Evolutionary conservation across 139 green algal species (phyloP).

Genomic region (Yamagishiella unicocca): DNA sequence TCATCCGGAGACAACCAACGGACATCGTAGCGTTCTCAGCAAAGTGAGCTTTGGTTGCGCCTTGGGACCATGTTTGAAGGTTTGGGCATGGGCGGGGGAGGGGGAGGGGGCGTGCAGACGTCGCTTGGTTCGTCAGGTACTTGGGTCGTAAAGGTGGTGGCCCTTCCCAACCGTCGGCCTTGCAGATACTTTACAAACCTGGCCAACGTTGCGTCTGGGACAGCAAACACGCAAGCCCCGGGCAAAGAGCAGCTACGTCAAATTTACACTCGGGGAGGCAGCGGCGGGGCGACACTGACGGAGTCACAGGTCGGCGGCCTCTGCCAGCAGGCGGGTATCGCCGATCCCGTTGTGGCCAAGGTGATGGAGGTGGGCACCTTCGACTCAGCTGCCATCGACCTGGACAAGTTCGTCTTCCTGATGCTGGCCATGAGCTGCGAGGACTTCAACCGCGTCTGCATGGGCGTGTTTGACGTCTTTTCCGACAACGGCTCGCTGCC

Average conservation of each 20-base stretch:
- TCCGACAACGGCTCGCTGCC: constrained; percentile 38
- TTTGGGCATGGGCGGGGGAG: too few relatives aligned
- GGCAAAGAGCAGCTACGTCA: constrained; percentile 57
- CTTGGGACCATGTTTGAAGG: too few relatives aligned
- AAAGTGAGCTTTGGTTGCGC: constrained; percentile 54
- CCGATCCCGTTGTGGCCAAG: constrained; percentile 52
- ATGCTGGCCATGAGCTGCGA: constrained; percentile 68
- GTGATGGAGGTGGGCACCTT: constrained; percentile 57
- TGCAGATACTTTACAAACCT: constrained; percentile 84
- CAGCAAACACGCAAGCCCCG: constrained; percentile 38
- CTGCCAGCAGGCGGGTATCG: constrained; percentile 55
- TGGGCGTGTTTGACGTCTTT: constrained; percentile 62
- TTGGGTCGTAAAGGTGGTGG: too few relatives aligned
- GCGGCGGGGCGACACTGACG: neutral
- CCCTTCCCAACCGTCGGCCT: neutral
- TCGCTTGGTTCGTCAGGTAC: too few relatives aligned
- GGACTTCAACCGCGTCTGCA: constrained; percentile 53
- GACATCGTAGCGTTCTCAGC: constrained; percentile 81
- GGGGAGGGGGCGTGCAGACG: too few relatives aligned
- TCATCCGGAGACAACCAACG: constrained; percentile 77
- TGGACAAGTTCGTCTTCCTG: constrained; percentile 66
- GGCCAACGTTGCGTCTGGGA: constrained; percentile 55
- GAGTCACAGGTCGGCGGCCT: constrained; percentile 51
- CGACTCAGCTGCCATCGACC: constrained; percentile 11
- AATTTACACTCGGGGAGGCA: constrained; percentile 49